Conservation (phyloP, 169 alveolate genomes). For the Plasmodium gaboni region DNA sequence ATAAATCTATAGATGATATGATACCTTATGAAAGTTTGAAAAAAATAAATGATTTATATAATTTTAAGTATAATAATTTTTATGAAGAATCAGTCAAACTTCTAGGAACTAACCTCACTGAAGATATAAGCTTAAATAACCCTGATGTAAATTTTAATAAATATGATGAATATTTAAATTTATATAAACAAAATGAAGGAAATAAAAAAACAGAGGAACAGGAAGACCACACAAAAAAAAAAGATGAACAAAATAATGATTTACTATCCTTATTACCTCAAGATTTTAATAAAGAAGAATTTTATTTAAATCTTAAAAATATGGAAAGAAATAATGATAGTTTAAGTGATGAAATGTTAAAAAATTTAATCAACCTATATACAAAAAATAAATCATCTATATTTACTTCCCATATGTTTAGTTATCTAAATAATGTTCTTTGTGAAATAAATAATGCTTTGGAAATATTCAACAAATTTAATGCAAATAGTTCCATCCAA, state of each 20-base stretch:
- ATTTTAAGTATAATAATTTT: neutral
- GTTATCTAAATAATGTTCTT: constrained; percentile 55
- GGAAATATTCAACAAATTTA: constrained; percentile 58
- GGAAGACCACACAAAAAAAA: too few species aligned
- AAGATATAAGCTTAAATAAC: too few species aligned
- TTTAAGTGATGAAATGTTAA: constrained; percentile 74
- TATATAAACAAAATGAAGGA: too few species aligned
- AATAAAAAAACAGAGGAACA: too few species aligned
- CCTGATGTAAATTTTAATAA: too few species aligned
- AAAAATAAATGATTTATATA: neutral
- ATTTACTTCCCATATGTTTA: constrained; percentile 69
- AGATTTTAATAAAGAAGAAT: too few species aligned
- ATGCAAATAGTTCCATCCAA: constrained; percentile 39
- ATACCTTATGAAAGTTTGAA: neutral
- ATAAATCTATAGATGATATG: neutral
- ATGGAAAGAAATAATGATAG: constrained; percentile 22
- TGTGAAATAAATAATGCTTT: constrained; percentile 69
- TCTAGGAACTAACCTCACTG: neutral
- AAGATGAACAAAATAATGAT: too few species aligned
- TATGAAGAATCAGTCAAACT: neutral
- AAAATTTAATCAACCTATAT: constrained; percentile 60
- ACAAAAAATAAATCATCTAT: constrained; percentile 69
- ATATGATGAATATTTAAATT: too few species aligned
- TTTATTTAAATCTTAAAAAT: constrained; percentile 4
- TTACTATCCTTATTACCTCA: too few species aligned